Conservation (phyloP, 805 yeast genomes). For the Candida sanyiensis region DNA sequence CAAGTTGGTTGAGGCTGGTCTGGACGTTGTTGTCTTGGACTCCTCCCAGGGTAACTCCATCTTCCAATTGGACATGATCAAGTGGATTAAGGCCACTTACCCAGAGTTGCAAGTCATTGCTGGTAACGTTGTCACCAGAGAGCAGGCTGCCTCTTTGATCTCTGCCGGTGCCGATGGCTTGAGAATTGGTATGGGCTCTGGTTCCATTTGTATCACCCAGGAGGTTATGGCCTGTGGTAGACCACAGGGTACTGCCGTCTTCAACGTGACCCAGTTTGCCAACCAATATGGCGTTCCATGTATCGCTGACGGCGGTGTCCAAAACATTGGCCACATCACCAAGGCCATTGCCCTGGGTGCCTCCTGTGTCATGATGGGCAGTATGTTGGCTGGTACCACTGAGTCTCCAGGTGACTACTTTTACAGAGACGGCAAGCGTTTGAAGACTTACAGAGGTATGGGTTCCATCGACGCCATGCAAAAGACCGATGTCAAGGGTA, state of each 20-base stretch:
- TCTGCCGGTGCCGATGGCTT: constrained; percentile 97
- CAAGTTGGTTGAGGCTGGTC: constrained; percentile 88
- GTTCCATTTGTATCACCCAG: constrained; percentile 98
- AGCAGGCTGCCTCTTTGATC: constrained; percentile 94
- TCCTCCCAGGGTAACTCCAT: constrained; percentile 97
- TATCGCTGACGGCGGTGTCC: constrained; percentile 99
- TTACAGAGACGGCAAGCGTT: constrained; percentile 96
- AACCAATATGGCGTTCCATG: constrained; percentile 96
- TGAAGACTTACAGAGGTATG: constrained; percentile 98
- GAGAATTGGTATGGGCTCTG: constrained; percentile 99
- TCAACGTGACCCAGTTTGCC: constrained; percentile 89
- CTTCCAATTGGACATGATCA: constrained; percentile 90
- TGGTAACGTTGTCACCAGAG: constrained; percentile 98
- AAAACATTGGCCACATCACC: constrained; percentile 96
- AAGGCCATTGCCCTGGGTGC: constrained; percentile 97
- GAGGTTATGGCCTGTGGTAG: constrained; percentile 99
- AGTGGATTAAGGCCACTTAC: constrained; percentile 77
- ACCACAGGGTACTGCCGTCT: constrained; percentile 99
- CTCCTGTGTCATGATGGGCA: constrained; percentile 98
- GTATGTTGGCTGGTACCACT: constrained; percentile 96
- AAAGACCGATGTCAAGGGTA: constrained; percentile 77
- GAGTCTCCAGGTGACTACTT: constrained; percentile 98
- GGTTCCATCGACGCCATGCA: constrained; percentile 99
- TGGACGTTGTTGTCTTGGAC: constrained; percentile 92
- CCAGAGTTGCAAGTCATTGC: constrained; percentile 87